Evolutionary conservation across 2,329 filamentous ascomycete genomes (phyloP), one percentile per base, ranked within the genome.

Genomic region (Cucurbitaria berberidis): DNA sequence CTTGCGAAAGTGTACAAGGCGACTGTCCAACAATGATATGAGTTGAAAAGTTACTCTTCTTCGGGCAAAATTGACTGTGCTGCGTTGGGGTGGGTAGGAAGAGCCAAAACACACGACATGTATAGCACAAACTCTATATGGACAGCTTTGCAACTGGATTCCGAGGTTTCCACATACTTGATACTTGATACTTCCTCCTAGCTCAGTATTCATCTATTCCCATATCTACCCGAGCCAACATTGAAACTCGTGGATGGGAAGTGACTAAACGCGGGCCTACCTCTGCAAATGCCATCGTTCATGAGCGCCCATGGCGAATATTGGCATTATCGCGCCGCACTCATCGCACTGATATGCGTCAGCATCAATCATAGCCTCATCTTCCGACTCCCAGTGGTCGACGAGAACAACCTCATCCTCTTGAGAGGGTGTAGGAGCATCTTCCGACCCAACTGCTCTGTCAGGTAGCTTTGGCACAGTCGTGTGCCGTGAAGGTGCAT

Each of bases 281-380:
- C 63, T 72, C 51, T 77, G 62, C 7, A 67, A 65, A 66, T 85
- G 83, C 63, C 81, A 85, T 21, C 82, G 77, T 34, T 75, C 68
- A 66, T 89, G 86, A 4, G 86, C 85, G 5, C 76, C 64, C 69
- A 85, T 77, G 5, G 85, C 85, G 71, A 88, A 89, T 0, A 70
- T 45, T 3, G 85, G 85, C 60, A 88, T 80, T 3, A 69, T 59
- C 45, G 82, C 77, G 9, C 81, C 82, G 55, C 86, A 88, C 9
- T 76, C 60, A 2, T 76, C 76, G 71, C 80, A 84, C 19, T 61
- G 60, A 51, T 75, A 78, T 24, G 69, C 61, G 11, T 69, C 67
- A 16, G 42, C 59, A 36, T 66, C 67, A 13, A 65, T 47, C 45
- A 70, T 68, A 9, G 72, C 70, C 15, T 70, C 69, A 5, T 74